These are phyloP conservation scores for Coleophoma cylindrospora DNA, from an alignment of 2,329 filamentous ascomycete species.

Conservation along the genomic window DNA sequence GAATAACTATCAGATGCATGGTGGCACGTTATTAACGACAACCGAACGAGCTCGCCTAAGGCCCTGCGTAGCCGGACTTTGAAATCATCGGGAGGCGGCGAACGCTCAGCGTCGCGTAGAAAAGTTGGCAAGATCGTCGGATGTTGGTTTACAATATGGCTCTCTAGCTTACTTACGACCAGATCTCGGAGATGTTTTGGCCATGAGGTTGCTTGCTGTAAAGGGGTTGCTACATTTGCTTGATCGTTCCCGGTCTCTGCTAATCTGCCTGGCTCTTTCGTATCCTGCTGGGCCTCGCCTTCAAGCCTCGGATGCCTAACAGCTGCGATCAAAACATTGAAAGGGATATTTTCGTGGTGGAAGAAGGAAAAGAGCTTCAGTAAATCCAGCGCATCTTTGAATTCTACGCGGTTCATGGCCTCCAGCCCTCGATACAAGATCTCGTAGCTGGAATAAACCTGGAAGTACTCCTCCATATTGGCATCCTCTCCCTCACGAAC, in stretches of 20 bases:
- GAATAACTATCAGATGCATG: conserved; percentile 18
- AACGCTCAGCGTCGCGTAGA: conserved; percentile 7
- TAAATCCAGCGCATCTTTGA: conserved; percentile 26
- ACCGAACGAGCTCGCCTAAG: conserved; percentile 14
- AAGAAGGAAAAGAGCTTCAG: conserved; percentile 28
- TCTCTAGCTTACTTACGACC: not conserved
- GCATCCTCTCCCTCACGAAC: not conserved
- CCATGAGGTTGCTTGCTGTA: not conserved
- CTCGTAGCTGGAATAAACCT: conserved; percentile 24
- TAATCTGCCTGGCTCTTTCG: not conserved
- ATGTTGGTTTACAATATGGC: not conserved
- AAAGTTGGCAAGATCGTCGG: conserved; percentile 11
- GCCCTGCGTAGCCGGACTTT: conserved; percentile 15
- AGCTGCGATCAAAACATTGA: conserved; percentile 16
- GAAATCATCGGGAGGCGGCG: conserved; percentile 4
- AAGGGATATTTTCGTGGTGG: conserved; percentile 22
- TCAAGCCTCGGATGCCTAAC: conserved; percentile 14
- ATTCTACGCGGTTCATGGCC: conserved; percentile 6
- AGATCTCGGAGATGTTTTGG: not conserved
- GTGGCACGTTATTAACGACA: conserved; percentile 20
- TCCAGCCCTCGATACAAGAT: conserved; percentile 20
- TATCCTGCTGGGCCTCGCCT: not conserved
- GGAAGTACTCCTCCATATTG: conserved; percentile 9
- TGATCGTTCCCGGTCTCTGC: not conserved
- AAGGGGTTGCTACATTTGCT: not conserved